Percentiles rank a stretch among this genome's conserved stretches.
Conservation (phyloP, 2,329 filamentous ascomycete species). For the Microsporum canis region DNA sequence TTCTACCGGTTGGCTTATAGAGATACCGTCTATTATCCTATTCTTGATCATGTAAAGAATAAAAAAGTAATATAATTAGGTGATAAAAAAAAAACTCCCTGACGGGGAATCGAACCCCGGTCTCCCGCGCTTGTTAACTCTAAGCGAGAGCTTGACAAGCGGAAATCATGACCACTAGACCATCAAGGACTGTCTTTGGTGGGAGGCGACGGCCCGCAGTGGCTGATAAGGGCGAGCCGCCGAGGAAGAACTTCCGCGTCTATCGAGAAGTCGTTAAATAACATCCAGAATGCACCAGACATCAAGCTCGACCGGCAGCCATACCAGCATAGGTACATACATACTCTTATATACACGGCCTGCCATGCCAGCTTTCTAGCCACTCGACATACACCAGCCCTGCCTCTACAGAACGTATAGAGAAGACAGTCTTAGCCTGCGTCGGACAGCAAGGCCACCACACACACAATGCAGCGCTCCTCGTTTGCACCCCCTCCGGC, state of each 20-base stretch:
- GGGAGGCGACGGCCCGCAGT: neutral
- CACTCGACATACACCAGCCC: neutral
- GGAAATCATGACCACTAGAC: slow-evolving; percentile 14
- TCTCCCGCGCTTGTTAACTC: slow-evolving; percentile 12
- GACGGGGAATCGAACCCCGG: slow-evolving; percentile 16
- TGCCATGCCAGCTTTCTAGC: neutral
- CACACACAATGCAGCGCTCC: slow-evolving; percentile 63
- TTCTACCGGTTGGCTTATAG: too few relatives aligned
- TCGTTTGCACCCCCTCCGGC: slow-evolving; percentile 64
- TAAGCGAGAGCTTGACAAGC: slow-evolving; percentile 8
- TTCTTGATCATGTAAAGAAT: neutral
- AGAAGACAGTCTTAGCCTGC: neutral
- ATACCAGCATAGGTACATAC: too few relatives aligned
- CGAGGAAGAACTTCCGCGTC: neutral
- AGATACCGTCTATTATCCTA: too few relatives aligned
- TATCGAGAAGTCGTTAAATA: neutral
- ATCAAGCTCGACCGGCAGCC: too few relatives aligned
- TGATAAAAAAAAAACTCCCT: slow-evolving; percentile 6
- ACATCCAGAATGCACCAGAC: neutral
- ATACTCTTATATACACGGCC: neutral
- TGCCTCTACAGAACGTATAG: neutral
- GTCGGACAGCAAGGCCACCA: neutral
- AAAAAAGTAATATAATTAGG: neutral
- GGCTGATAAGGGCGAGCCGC: neutral
- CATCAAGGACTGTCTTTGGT: slow-evolving; percentile 8